These are phyloP conservation scores for Ceriops zippeliana DNA, from an alignment of 345 rosid genomes.

Conservation along the genomic window DNA sequence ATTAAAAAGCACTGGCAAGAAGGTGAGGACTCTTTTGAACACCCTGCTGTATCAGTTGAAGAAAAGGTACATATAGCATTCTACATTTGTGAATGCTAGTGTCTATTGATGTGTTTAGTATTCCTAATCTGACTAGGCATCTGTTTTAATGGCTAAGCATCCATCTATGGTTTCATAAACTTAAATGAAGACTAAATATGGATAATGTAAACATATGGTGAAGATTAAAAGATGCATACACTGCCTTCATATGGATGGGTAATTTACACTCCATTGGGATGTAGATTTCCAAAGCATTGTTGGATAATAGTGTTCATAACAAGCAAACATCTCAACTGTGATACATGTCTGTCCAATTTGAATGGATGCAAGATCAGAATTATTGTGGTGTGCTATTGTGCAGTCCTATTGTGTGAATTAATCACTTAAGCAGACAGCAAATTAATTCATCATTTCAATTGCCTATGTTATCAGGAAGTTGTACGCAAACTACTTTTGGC, in stretches of 20 bases:
- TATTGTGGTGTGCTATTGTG: too few relatives aligned
- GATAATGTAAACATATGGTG: neutral
- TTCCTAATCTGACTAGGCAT: neutral
- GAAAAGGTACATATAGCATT: slow-evolving; percentile 54
- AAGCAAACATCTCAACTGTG: too few relatives aligned
- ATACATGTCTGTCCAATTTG: too few relatives aligned
- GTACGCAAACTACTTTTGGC: slow-evolving; percentile 65
- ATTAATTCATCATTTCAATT: neutral
- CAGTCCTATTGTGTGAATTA: neutral
- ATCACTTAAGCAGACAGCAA: neutral
- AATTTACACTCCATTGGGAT: too few relatives aligned
- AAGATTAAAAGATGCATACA: neutral
- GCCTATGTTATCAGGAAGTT: slow-evolving; percentile 51
- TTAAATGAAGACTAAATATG: too few relatives aligned
- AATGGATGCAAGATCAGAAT: too few relatives aligned
- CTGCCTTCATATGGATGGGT: neutral
- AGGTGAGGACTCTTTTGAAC: slow-evolving; percentile 72
- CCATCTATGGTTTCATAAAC: too few relatives aligned
- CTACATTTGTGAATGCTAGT: neutral
- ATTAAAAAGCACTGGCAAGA: slow-evolving; percentile 90
- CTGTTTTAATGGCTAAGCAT: too few relatives aligned
- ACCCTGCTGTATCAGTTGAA: slow-evolving; percentile 60
- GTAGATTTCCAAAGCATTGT: too few relatives aligned
- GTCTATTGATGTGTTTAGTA: neutral
- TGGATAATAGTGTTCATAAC: too few relatives aligned